These are phyloP conservation scores for Gamsiella multidivaricata DNA, from an alignment of 192 early-diverging fungal genomes.

Conservation along the genomic window DNA sequence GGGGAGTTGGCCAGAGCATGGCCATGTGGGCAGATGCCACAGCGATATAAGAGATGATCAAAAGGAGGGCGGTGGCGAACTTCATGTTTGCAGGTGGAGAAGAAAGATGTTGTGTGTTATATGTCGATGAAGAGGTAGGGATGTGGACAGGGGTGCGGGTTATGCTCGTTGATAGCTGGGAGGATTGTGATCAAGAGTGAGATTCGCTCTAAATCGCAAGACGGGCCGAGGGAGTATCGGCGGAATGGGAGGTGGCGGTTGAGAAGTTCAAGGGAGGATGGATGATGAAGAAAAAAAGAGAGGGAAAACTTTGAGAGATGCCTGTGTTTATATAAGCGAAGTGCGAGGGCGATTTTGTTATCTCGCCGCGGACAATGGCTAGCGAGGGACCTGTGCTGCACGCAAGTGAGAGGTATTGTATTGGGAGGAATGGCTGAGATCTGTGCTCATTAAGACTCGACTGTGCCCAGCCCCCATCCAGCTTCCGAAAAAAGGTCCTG, in stretches of 20 bases:
- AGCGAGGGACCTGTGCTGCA: too few species aligned
- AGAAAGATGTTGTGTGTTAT: background rate
- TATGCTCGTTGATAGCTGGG: background rate
- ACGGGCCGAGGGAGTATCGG: background rate
- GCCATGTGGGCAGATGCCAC: constrained; percentile 43
- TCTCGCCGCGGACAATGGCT: too few species aligned
- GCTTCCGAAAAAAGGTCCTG: background rate
- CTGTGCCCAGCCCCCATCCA: too few species aligned
- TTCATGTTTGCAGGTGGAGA: constrained; percentile 34
- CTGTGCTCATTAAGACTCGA: background rate
- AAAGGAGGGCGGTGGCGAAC: constrained; percentile 25
- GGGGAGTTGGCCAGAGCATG: constrained; percentile 37
- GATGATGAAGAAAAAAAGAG: background rate
- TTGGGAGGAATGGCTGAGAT: too few species aligned
- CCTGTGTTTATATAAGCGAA: too few species aligned
- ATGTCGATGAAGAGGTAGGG: background rate
- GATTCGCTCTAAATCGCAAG: background rate
- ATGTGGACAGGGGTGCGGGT: background rate
- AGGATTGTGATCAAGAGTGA: background rate
- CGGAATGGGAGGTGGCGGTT: background rate
- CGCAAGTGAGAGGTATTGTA: too few species aligned
- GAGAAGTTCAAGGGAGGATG: background rate
- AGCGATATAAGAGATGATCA: constrained; percentile 38
- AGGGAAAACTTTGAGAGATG: too few species aligned
- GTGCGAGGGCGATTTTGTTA: too few species aligned